Evolutionary conservation across 2,329 filamentous ascomycete species (phyloP), one percentile per base, ranked within the genome.

Genomic region (Phoma sp.): DNA sequence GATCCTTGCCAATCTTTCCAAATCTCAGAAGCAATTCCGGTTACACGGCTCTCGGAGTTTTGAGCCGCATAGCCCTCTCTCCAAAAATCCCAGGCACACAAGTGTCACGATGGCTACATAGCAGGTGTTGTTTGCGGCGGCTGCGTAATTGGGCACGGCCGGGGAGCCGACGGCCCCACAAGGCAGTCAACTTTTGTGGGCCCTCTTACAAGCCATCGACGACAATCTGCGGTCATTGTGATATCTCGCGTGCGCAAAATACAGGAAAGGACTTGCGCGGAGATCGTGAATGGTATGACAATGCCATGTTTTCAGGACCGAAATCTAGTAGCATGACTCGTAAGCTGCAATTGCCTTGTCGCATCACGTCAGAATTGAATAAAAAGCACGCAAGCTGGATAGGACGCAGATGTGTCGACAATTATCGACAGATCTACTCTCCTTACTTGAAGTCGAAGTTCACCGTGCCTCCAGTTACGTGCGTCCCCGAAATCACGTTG

Each of bases 221-320:
- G 50, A 47, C 43, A 53, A 11, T 7, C 27, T 53, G 43, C 32
- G 18, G 38, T 53, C 50, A 53, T 53, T 9, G 39, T 43, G 18
- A 43, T n/a, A 39, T 40, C 6, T 14, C 32, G 13, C 25, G 38
- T 39, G 32, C 24, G 25, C 24, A 38, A 36, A 13, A 13, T n/a
- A 4, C 37, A 47, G 14, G 37, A 40, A 42, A 30, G 32, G 27
- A 18, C 30, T 25, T 38, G 24, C 30, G 24, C 35, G 37, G 37
- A 33, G 2, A 42, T 30, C 23, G 38, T 2, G 4, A 32, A 32
- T 24, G 18, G 4, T 39, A 32, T 24, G 18, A 35, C 2, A 25
- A 25, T 37, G 7, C 22, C n/a, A 38, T 38, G 43, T 22, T 30
- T 13, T 30, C 13, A 14, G 11, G 10, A 10, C n/a, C 8, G 35